Evolutionary conservation across 352 stramenopile genomes (phyloP), one percentile per base, ranked within the genome.

Genomic region (Globisporangium echinulatum): DNA sequence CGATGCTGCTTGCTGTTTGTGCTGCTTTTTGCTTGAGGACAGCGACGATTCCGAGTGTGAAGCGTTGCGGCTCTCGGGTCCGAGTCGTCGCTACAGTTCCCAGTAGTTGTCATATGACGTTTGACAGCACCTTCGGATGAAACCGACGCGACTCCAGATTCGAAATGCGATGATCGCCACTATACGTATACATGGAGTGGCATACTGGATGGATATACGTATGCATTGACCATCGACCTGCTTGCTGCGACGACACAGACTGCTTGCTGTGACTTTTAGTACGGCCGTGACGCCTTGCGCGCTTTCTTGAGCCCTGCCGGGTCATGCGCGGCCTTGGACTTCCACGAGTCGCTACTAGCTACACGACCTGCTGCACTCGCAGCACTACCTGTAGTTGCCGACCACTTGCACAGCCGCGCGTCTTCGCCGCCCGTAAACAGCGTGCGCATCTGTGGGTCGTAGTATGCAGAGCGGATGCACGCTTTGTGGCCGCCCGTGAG

Each of bases 341-440:
- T 75, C 4, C 60, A 7, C 56, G 49, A 5, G 38, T n/a, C 25
- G 8, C 57, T 47, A 14, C 25, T 43, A 43, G 25, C 25, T 33
- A 33, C 25, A 33, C 25, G 25, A 33, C 25, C 25, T 33, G 25
- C 25, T 33, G 25, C 19, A 0, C 14, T 33, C 36, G 13, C 19
- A 0, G 17, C 56, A 6, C 38, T 13, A 7, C 46, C 42, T 11
- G 25, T 37, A 3, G 55, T 25, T 5, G 77, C 55, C 11, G 64
- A 66, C 89, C 89, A 97, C 52, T 78, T 77, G 66, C 89, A 96
- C 42, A 97, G 56, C 4, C 87, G 77, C 10, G 89, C 77, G 60
- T 97, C 89, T 62, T 97, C 89, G 1, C 87, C 89, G 25, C 89
- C 89, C 4, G 89, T 93, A 58, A 82, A 89, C 7, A 96, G 67